phyloP scores from a whole-genome alignment of 139 green algal genomes.

The Chlamydomonas sp. region DNA sequence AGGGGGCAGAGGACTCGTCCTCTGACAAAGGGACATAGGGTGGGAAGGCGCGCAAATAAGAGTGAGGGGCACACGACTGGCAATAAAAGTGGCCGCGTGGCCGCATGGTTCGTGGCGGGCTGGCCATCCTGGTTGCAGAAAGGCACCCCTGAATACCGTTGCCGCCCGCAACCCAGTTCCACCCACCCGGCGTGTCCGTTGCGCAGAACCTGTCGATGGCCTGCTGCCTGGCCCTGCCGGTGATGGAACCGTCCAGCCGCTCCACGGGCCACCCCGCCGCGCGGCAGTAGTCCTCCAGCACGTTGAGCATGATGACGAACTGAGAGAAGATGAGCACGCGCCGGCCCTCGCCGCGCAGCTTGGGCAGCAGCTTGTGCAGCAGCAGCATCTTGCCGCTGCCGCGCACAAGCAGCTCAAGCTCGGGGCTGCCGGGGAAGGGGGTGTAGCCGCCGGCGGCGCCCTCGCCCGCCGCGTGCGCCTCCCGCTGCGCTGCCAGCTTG shows the following conservation, averaged over 20 bases:
- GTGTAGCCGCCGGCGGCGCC: neutral
- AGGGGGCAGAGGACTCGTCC: constrained; percentile 47
- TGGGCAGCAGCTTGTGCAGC: constrained; percentile 86
- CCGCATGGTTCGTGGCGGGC: too few relatives aligned
- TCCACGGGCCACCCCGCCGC: constrained; percentile 70
- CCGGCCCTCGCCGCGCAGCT: constrained; percentile 73
- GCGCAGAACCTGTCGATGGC: constrained; percentile 94
- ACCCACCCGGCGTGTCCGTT: constrained; percentile 31
- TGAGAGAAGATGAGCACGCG: constrained; percentile 93
- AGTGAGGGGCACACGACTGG: neutral
- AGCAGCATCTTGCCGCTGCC: constrained; percentile 85
- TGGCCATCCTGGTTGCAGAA: too few relatives aligned
- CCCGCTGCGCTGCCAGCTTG: constrained; percentile 8
- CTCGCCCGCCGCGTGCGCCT: constrained; percentile 9
- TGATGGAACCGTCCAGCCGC: constrained; percentile 85
- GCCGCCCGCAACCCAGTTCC: neutral
- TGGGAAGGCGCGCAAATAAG: neutral
- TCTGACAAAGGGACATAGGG: neutral
- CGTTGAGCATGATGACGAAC: constrained; percentile 82
- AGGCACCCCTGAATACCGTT: too few relatives aligned
- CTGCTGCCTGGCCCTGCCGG: constrained; percentile 73
- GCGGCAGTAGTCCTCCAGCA: constrained; percentile 87
- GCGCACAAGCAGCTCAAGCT: constrained; percentile 73
- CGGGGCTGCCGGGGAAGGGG: neutral
- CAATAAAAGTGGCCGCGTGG: neutral